Conservation (phyloP, 495 filamentous ascomycete genomes). For the Penicillium canescens region DNA sequence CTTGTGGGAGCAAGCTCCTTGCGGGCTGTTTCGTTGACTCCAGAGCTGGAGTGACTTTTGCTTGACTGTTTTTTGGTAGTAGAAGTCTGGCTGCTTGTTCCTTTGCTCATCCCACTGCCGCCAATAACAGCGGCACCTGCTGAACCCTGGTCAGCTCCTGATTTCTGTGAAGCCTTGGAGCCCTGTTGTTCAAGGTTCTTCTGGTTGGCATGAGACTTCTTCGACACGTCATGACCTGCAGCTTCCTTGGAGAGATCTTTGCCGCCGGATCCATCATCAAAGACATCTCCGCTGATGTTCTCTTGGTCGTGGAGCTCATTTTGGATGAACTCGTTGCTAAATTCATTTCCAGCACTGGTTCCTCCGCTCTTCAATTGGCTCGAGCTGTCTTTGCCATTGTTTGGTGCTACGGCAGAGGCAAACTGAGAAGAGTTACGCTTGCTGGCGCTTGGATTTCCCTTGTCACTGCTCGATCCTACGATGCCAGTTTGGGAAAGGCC, state of each 20-base stretch:
- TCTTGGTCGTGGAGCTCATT: conserved; percentile 3
- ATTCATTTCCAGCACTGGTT: not conserved
- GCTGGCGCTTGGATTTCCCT: not conserved
- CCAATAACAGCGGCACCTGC: not conserved
- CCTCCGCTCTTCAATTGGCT: not conserved
- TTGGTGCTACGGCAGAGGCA: not conserved
- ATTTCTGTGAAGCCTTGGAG: not conserved
- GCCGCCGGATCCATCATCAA: not conserved
- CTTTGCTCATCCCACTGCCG: not conserved
- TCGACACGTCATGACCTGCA: not conserved
- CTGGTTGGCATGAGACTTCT: conserved; percentile 1
- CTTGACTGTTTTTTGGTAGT: not conserved
- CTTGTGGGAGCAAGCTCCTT: not conserved
- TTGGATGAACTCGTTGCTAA: not conserved
- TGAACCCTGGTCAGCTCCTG: not conserved
- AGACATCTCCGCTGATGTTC: not conserved
- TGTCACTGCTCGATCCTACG: no score
- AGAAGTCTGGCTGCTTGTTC: not conserved
- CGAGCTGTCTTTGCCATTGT: not conserved
- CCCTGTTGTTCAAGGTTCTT: not conserved
- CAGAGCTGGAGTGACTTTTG: not conserved
- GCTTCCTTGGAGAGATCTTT: not conserved
- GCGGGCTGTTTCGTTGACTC: not conserved
- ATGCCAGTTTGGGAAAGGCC: no score
- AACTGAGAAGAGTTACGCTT: not conserved